Percentiles rank a stretch among this genome's conserved stretches.
These are phyloP conservation scores for Scheffersomyces stambukii DNA, from an alignment of 1,139 yeast species.

Conservation along the genomic window DNA sequence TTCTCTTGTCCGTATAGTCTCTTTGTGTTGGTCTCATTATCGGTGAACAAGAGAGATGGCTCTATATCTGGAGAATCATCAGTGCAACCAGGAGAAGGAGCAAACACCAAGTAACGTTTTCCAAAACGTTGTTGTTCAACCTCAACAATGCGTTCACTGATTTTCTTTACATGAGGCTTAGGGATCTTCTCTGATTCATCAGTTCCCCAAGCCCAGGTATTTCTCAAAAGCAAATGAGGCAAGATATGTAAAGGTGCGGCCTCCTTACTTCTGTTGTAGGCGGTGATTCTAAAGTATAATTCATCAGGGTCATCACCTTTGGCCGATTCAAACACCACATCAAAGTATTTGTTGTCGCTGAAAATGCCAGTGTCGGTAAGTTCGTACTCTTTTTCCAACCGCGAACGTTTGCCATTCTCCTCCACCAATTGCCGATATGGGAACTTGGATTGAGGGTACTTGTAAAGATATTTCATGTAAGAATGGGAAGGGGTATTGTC, in stretches of 20 bases:
- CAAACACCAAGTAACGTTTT: constrained; percentile 64
- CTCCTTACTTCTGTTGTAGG: constrained; percentile 78
- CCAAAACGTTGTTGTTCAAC: constrained; percentile 74
- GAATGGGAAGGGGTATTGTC: constrained; percentile 94
- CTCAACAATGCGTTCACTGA: constrained; percentile 47
- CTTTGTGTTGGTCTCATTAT: constrained; percentile 78
- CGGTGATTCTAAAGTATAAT: constrained; percentile 78
- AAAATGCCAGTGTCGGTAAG: constrained; percentile 73
- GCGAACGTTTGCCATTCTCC: constrained; percentile 61
- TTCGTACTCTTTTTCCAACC: constrained; percentile 68
- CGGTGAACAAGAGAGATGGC: constrained; percentile 77
- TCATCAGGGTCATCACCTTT: constrained; percentile 81
- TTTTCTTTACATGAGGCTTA: constrained; percentile 50
- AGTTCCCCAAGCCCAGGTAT: constrained; percentile 90
- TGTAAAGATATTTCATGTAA: constrained; percentile 88
- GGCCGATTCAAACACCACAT: constrained; percentile 88
- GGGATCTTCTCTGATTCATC: constrained; percentile 40
- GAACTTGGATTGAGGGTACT: constrained; percentile 81
- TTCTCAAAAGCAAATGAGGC: constrained; percentile 85
- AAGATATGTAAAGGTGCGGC: constrained; percentile 84
- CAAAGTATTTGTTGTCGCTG: constrained; percentile 80
- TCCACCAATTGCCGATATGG: constrained; percentile 78
- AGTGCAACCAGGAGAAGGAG: constrained; percentile 81
- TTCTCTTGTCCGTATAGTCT: constrained; percentile 64
- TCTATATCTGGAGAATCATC: constrained; percentile 63